phyloP scores from a whole-genome alignment of 78 protist genomes.

The Planoprotostelium fungivorum region DNA sequence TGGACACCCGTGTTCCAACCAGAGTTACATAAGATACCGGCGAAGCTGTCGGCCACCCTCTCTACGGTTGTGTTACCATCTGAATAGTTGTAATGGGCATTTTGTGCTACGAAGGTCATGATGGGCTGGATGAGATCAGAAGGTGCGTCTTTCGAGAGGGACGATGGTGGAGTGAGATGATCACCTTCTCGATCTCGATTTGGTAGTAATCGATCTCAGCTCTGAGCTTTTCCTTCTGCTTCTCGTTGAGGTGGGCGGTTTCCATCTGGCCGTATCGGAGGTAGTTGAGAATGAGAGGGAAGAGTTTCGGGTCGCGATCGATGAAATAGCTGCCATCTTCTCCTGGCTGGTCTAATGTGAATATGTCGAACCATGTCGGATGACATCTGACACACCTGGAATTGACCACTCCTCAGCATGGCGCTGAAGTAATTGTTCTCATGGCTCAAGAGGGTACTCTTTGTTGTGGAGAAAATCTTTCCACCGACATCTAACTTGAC shows the following conservation, averaged over 20 bases:
- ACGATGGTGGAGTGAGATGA: too few relatives aligned
- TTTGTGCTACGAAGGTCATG: too few relatives aligned
- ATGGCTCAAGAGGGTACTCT: conserved; percentile 1
- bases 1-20: too few relatives aligned
- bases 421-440: neutral
- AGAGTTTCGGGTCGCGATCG: conserved; percentile 52
- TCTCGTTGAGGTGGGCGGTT: conserved; percentile 12
- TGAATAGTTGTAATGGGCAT: too few relatives aligned
- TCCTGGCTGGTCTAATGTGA: conserved; percentile 29
- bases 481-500: conserved; percentile 65
- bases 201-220: conserved; percentile 27
- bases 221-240: conserved; percentile 22
- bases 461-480: conserved; percentile 29
- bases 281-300: conserved; percentile 27
- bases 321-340: conserved; percentile 44
- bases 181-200: too few relatives aligned
- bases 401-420: neutral
- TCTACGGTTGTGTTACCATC: too few relatives aligned
- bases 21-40: too few relatives aligned
- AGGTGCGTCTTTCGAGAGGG: too few relatives aligned
- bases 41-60: too few relatives aligned
- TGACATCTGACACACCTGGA: neutral
- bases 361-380: neutral
- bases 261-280: conserved; percentile 44
- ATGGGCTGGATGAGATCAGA: too few relatives aligned